Conservation (phyloP, 2,329 filamentous ascomycete genomes). For the Calonectria ilicicola region DNA sequence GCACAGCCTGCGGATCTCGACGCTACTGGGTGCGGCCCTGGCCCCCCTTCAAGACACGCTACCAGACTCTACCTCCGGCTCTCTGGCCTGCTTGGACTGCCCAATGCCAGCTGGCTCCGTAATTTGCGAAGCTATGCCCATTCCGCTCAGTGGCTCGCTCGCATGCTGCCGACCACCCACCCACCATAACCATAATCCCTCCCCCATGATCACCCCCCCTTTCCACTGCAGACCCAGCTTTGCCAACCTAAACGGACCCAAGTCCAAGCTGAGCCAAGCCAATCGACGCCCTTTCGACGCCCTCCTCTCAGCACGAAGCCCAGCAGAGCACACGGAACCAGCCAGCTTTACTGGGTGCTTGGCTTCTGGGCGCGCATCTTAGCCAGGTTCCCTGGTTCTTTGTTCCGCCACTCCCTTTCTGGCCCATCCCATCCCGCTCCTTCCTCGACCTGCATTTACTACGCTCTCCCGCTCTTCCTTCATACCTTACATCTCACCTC, state of each 20-base stretch:
- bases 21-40: conserved; percentile 22
- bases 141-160: conserved; percentile 25
- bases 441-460: conserved; percentile 28
- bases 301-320: conserved; percentile 7
- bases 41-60: conserved; percentile 30
- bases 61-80: conserved; percentile 32
- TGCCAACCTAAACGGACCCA: conserved; percentile 6
- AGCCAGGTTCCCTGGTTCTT: conserved; percentile 28
- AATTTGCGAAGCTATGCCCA: conserved; percentile 22
- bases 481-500: conserved; percentile 24
- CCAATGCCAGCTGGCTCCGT: conserved; percentile 18
- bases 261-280: conserved; percentile 35
- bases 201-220: conserved; percentile 28
- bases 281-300: conserved; percentile 31
- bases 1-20: conserved; percentile 39
- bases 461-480: conserved; percentile 32
- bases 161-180: conserved; percentile 3
- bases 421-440: conserved; percentile 18
- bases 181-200: not conserved
- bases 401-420: conserved; percentile 25
- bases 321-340: conserved; percentile 24
- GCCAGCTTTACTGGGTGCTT: conserved; percentile 28
- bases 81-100: conserved; percentile 1
- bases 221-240: conserved; percentile 26
- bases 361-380: conserved; percentile 20